Percentiles rank a stretch among this genome's conserved stretches.
These are phyloP conservation scores for Setaria viridis DNA, from an alignment of 202 grass and related monocot genomes.

Conservation along the genomic window DNA sequence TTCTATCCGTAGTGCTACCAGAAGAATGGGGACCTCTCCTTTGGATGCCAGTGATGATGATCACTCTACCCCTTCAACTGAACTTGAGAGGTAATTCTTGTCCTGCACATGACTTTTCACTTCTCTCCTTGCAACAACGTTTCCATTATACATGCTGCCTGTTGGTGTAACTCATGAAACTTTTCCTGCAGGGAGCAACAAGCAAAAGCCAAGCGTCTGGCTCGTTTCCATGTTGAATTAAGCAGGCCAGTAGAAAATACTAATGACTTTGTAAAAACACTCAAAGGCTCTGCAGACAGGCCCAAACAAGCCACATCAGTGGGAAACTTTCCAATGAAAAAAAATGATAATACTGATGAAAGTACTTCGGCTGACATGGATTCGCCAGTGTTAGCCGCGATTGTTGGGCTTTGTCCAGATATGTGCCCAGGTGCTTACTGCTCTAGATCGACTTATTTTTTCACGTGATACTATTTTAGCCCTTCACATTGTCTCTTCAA, in stretches of 20 bases:
- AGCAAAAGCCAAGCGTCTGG: constrained; percentile 84
- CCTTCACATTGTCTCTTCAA: constrained; percentile 16
- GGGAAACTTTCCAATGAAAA: constrained; percentile 28
- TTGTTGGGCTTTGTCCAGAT: constrained; percentile 83
- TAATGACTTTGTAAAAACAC: constrained; percentile 44
- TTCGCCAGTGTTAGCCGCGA: constrained; percentile 53
- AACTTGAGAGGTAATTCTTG: constrained; percentile 60
- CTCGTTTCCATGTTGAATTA: constrained; percentile 84
- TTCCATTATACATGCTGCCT: constrained; percentile 13
- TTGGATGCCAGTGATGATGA: constrained; percentile 44
- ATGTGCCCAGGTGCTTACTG: constrained; percentile 89
- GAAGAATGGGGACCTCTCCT: constrained; percentile 48
- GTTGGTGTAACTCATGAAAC: constrained; percentile 37
- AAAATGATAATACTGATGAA: constrained; percentile 37
- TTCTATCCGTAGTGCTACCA: constrained; percentile 43
- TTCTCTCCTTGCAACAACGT: constrained; percentile 21
- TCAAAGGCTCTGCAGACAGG: constrained; percentile 52
- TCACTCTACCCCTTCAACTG: constrained; percentile 38
- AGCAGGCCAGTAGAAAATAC: constrained; percentile 64
- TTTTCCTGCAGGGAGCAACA: constrained; percentile 72
- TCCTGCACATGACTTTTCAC: constrained; percentile 21
- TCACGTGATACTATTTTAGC: constrained; percentile 22
- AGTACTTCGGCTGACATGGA: constrained; percentile 55
- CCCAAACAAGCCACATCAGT: constrained; percentile 52
- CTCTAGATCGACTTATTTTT: constrained; percentile 29